Conservation (phyloP, 2,329 filamentous ascomycete genomes). For the Xylariaceae sp. region DNA sequence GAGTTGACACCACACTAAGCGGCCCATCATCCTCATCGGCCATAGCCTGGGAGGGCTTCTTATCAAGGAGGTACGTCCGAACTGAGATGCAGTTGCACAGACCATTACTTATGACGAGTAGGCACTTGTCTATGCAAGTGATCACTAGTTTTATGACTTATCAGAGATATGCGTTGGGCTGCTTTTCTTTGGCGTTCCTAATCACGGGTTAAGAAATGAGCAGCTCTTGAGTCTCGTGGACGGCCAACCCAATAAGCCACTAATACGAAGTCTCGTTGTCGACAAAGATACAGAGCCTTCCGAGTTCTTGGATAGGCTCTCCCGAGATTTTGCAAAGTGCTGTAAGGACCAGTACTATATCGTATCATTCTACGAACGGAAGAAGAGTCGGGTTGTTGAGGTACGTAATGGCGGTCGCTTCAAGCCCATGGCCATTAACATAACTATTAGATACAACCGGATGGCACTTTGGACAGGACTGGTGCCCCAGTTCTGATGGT, state of each 20-base stretch:
- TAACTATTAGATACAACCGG: not conserved
- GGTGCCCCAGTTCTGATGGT: conserved; percentile 22
- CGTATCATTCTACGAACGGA: not conserved
- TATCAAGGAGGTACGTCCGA: conserved; percentile 25
- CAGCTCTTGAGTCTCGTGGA: conserved; percentile 20
- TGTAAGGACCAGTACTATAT: not conserved
- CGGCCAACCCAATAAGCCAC: conserved; percentile 23
- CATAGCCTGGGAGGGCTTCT: conserved; percentile 29
- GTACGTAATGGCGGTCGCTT: not conserved
- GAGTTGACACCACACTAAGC: conserved; percentile 8
- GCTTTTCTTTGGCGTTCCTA: conserved; percentile 31
- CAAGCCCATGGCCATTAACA: not conserved
- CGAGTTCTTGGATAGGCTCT: conserved; percentile 17
- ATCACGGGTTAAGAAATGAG: conserved; percentile 24
- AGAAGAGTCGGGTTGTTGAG: not conserved
- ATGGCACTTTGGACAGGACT: conserved; percentile 8
- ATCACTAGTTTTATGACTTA: conserved; percentile 4
- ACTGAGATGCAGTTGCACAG: not conserved
- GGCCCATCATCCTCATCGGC: conserved; percentile 25
- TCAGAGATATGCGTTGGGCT: conserved; percentile 21
- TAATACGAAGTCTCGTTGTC: conserved; percentile 21
- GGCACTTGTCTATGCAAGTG: not conserved
- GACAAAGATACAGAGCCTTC: conserved; percentile 23
- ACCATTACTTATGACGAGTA: not conserved
- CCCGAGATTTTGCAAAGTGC: conserved; percentile 13